Evolutionary conservation across 495 filamentous ascomycete species (phyloP), one percentile per base, ranked within the genome.

Genomic region (Neurospora cerealis): DNA sequence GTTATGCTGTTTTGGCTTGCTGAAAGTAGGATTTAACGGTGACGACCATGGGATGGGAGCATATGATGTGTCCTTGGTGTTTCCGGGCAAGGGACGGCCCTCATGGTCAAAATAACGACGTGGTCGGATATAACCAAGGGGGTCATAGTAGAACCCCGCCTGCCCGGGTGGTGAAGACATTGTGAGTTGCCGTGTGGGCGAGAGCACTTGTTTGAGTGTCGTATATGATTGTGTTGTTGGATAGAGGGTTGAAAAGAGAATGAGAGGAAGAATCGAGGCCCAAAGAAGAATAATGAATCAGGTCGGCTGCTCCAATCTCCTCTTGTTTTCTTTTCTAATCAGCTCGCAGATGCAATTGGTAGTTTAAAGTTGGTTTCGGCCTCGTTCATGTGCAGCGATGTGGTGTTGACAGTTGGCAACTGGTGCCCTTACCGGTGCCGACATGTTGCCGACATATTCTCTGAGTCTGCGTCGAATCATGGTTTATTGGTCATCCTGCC

Each of bases 251-350:
- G 21, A 24, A 2, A 24, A 13, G 21, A 24, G 17, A n/a, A 3
- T n/a, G 46, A 24, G n/a, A 24, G n/a, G 1, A 21, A 15, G 10
- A 24, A 0, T 28, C 15, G 46, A 28, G 46, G n/a, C 21, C 0
- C 10, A 24, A 24, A 13, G 21, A 9, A 5, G 10, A 24, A 24
- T n/a, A 13, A 24, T 54, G 0, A 24, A 48, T 4, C n/a, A 4
- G n/a, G 10, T 48, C 11, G n/a, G n/a, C 44, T 48, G n/a, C 8
- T 2, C 0, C n/a, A 0, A 3, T n/a, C 1, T 46, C 5, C 0
- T 21, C 3, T 44, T 3, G 1, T 8, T 48, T 21, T 21, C n/a
- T 21, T 21, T 21, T 3, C 21, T 28, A 13, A 54, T 54, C 21
- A 54, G 21, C 48, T 28, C 1, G 21, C 5, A 28, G 11, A 54